These are phyloP conservation scores for Rhizophora apiculata DNA, from an alignment of 345 rosid genomes.

Conservation along the genomic window DNA sequence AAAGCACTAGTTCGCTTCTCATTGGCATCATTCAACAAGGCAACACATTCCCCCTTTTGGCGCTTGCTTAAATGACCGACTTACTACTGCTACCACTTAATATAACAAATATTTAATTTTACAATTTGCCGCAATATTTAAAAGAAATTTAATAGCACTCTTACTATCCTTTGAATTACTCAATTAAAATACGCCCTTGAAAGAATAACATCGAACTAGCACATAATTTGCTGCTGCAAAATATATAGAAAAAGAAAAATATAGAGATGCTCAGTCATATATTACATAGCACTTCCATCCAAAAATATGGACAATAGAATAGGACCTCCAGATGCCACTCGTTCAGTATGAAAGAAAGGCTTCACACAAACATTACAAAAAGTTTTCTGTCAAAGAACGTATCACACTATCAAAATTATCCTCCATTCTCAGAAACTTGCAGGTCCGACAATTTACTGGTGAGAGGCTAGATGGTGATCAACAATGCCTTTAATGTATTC, in stretches of 20 bases:
- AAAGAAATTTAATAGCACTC: too few relatives aligned
- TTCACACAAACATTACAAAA: constrained; percentile 10
- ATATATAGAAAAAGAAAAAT: neutral
- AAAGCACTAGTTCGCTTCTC: too few relatives aligned
- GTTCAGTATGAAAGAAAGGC: neutral
- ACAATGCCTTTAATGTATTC: constrained; percentile 41
- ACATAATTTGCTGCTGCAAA: neutral
- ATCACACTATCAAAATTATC: constrained; percentile 13
- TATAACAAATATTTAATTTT: too few relatives aligned
- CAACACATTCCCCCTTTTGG: too few relatives aligned
- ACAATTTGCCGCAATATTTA: too few relatives aligned
- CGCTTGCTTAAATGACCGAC: too few relatives aligned
- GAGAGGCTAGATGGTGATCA: constrained; percentile 47
- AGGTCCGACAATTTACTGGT: constrained; percentile 27
- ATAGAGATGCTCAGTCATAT: neutral
- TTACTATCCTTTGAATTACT: too few relatives aligned
- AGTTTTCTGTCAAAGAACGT: neutral
- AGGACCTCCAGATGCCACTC: constrained; percentile 10
- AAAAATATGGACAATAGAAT: constrained; percentile 5
- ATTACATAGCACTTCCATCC: constrained; percentile 7
- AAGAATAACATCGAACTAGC: too few relatives aligned
- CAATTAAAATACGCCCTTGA: too few relatives aligned
- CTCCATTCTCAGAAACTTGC: constrained; percentile 23
- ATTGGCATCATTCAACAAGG: too few relatives aligned
- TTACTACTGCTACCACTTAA: too few relatives aligned